Base-by-base conservation (phyloP, 805 yeast species). In the Myxozyma sirexii region DNA sequence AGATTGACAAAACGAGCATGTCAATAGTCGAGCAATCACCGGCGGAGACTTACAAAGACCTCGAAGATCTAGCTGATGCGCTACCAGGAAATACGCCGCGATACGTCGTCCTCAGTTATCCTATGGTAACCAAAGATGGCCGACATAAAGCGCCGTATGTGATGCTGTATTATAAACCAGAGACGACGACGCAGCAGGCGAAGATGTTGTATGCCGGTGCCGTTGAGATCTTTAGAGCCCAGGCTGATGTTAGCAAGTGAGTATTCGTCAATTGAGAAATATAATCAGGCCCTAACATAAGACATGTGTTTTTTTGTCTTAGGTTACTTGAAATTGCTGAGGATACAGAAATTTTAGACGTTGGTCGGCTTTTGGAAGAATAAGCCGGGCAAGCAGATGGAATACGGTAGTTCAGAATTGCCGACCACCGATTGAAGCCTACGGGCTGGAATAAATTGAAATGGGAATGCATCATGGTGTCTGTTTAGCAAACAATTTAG, bases 141-240 rank as follows among this genome's bases (percentile, higher is more conserved):
- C 79, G 96, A 56, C 79, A 82, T 68, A 80, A 84, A 48, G 79
- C 83, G 8, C 97, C 97, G 2, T 79, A 87, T 62, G 89, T 91
- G 1, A 73, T 92, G 71, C 67, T 92, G n/a, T 92, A 90, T 72
- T 92, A 92, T 85, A 81, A 89, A 61, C 97, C 97, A 2, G 86
- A 86, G 26, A 90, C 96, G 0, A 80, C 90, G n/a, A 86, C 88
- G 17, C 93, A 87, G 70, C 88, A 87, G 56, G 78, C 82, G 69
- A 85, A 87, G 72, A 92, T 91, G 97, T 75, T 89, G 50, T 91
- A 90, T 68, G 97, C 97, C 0, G 96, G 94, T 3, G 96, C 96
- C 1, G 82, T 89, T 23, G 97, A 92, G 71, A 74, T 86, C 64
- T 80, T 92, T 58, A 80, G 93, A 72, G 84, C 82, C 51, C 85